Evolutionary conservation across 2,329 filamentous ascomycete genomes (phyloP), one percentile per base, ranked within the genome.

Genomic region (Colletotrichum aenigma): DNA sequence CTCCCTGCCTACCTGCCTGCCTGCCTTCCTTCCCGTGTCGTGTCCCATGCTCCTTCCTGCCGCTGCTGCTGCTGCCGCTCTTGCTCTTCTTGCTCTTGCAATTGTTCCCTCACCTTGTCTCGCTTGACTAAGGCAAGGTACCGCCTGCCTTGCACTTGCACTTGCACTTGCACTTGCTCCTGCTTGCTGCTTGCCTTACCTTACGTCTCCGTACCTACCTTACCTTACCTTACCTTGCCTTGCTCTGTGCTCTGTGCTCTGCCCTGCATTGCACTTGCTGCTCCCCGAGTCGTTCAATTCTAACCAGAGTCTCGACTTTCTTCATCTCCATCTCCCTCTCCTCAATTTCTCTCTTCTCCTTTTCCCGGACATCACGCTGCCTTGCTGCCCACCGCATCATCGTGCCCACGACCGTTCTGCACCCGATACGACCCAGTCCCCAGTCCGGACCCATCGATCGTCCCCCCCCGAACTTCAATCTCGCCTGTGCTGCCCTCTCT

Each of bases 371-470:
- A 18, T 32, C 43, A 48, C 36, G 38, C 32, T 48, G 30, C 28
- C 36, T 52, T 66, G 24, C 34, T 48, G n/a, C 66, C 55, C 21
- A 26, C 38, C 43, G 38, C 43, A 52, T 52, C 43, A 52, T 52
- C n/a, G 43, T 52, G 43, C 24, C 58, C 38, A 24, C 67, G 43
- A 60, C 34, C 18, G 16, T 60, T 60, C 30, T 24, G n/a, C 65
- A 60, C 43, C 43, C 43, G 52, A 60, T 66, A 70, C 74, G 48
- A 74, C 65, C 38, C 56, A 61, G 36, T 65, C 62, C 69, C 69
- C 62, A 34, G 73, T 58, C 24, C 55, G 65, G 73, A 67, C 69
- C 64, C 73, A 68, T 75, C 55, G 64, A 75, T 68, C 73, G 56
- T 64, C 66, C 55, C 43, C 43, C 69, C 26, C 62, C 55, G 62